Evolutionary conservation across 148 eudicot genomes (phyloP), one percentile per base, ranked within the genome.

Genomic region (Amaranthus hypochondriacus): DNA sequence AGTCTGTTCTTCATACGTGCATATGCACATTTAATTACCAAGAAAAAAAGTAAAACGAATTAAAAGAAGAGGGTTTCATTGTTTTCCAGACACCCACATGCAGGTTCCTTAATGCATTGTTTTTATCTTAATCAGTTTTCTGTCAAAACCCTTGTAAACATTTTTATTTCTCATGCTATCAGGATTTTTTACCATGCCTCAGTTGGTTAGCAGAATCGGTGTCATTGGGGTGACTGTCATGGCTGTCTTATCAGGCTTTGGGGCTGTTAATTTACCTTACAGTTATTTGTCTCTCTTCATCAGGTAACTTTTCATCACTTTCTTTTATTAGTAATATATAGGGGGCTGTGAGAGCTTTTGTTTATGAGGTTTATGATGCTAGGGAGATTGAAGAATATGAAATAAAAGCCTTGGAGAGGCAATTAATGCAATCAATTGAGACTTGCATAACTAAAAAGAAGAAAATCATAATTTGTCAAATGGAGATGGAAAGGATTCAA

Each of bases 221-320:
- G 98, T 95, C 48, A 92, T 95, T 87, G 98, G 98, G 51, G 97
- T 95, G 75, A 92, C 97, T 9, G 93, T 95, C 56, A 92, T 95
- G 98, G 97, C 98, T 62, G 92, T 95, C 72, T 79, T 95, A 57
- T 95, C 98, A 81, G 96, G 98, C 58, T 94, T 94, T 87, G 98
- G 97, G 77, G 98, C 98, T 78, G 97, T 95, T 63, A 95, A 95
- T 85, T 82, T 95, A 82, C 98, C 98, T 7, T 95, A 95, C 81
- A 92, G 98, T 78, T 95, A 95, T 73, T 82, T 92, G 43, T 95
- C 98, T 62, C 97, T 95, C 69, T 95, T 94, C 84, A 95, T 95
- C 58, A 77, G 98, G 98, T 92, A 87, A 18, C 76, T 84, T 49
- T 9, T 14, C 2, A 51, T 70, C 47, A 7, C 55, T 12, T 46